Evolutionary conservation across 2,329 filamentous ascomycete genomes (phyloP), one percentile per base, ranked within the genome.

Genomic region (Purpureocillium takamizusanense): DNA sequence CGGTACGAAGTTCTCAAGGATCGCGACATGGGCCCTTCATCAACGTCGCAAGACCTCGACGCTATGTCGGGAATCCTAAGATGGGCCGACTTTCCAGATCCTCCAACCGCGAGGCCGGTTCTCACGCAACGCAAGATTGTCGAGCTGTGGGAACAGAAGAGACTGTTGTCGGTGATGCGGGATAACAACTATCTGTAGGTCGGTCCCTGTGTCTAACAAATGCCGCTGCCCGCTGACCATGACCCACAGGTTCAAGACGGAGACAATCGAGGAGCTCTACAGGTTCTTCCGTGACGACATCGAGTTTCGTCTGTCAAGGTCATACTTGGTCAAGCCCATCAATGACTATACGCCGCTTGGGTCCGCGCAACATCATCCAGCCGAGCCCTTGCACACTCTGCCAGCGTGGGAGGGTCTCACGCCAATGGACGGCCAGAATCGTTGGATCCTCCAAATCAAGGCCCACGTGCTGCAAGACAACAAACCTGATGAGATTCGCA

Each of bases 71-170:
- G 72, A 14, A 66, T 69, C 4, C 52, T 81, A 41, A 61, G 70
- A 33, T 82, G 75, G 74, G 69, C 63, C 6, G 77, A 81, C 46
- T 64, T 80, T 33, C 77, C 78, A 1, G 77, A 81, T 43, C 75
- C 76, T 13, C 60, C 67, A 2, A 62, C 62, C 17, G 62, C 61
- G 11, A 60, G 63, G n/a, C 63, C 69, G 10, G 27, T 61, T 35
- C 53, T 76, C 27, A 70, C 64, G 9, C 68, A 75, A 50, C 63
- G 74, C 30, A 75, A 72, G 50, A 72, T 70, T 54, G 61, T 76
- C 7, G 74, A 78, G 46, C 67, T 78, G n/a, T 66, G 68, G 48
- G 64, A 69, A 1, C 69, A 73, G 46, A 65, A 56, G 36, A 67
- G 65, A 35, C 50, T 80, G 7, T 62, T 63, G 3, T 60, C 60